Conservation (phyloP, 352 stramenopile species). For the Globisporangium perplexum region DNA sequence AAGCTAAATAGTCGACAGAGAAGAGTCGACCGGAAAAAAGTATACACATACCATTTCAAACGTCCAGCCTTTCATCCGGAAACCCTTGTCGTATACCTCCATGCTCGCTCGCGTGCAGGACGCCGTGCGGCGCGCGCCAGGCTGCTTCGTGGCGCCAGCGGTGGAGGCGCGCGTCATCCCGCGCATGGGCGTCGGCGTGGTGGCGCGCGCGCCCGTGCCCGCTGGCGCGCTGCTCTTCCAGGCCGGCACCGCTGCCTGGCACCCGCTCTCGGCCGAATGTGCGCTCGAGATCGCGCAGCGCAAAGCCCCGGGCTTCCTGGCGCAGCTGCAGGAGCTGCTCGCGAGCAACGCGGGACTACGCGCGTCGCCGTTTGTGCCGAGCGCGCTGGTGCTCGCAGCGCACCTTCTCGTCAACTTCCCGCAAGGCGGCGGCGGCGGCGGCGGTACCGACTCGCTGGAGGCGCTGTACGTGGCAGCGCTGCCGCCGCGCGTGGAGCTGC, state of each 20-base stretch:
- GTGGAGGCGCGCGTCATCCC: slow-evolving; percentile 43
- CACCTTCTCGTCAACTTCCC: slow-evolving; percentile 64
- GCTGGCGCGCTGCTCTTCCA: slow-evolving; percentile 64
- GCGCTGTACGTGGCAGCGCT: slow-evolving; percentile 59
- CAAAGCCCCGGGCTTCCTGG: slow-evolving; percentile 60
- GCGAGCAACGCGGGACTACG: slow-evolving; percentile 22
- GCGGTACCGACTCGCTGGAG: slow-evolving; percentile 17
- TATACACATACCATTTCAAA: too few species aligned
- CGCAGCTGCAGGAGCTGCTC: slow-evolving; percentile 48
- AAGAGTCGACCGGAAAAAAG: too few species aligned
- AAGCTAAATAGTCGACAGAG: too few species aligned
- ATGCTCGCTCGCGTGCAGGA: slow-evolving; percentile 46
- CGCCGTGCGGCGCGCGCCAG: slow-evolving; percentile 39
- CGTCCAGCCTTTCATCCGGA: too few species aligned
- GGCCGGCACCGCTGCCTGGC: slow-evolving; percentile 48
- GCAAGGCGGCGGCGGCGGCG: slow-evolving; percentile 15
- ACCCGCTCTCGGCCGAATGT: slow-evolving; percentile 67
- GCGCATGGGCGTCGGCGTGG: slow-evolving; percentile 61
- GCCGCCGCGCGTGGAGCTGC: slow-evolving; percentile 50
- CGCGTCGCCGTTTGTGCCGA: slow-evolving; percentile 44
- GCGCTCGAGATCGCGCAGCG: slow-evolving; percentile 52
- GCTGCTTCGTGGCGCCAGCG: slow-evolving; percentile 43
- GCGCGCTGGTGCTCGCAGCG: slow-evolving; percentile 55
- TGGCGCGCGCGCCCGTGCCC: slow-evolving; percentile 44
- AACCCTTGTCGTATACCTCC: too few species aligned